Conservation (phyloP, 75 land plant species). For the Selaginella moellendorffii region DNA sequence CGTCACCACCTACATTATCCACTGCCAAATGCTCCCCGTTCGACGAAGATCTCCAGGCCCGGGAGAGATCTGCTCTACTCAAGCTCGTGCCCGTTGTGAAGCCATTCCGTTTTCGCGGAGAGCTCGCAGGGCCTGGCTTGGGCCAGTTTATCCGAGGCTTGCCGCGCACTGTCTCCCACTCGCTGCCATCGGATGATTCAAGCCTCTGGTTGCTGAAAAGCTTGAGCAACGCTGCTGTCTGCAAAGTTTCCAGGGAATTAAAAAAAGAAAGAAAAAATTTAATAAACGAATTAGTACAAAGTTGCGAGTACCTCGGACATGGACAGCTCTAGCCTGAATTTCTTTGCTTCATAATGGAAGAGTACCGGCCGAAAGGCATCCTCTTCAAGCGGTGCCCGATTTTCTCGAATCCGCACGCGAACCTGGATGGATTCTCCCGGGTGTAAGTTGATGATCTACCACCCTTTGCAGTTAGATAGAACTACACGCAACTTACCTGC, state of each 20-base stretch:
- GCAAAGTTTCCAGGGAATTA: constrained; percentile 9
- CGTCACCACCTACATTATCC: background rate
- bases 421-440: constrained; percentile 27
- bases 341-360: constrained; percentile 20
- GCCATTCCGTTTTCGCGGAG: background rate
- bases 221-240: constrained; percentile 25
- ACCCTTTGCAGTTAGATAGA: too few relatives aligned
- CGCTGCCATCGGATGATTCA: constrained; percentile 17
- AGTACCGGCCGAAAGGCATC: constrained; percentile 17
- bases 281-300: background rate
- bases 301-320: constrained; percentile 28
- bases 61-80: background rate
- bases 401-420: constrained; percentile 24
- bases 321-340: constrained; percentile 26
- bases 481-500: too few relatives aligned
- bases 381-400: constrained; percentile 25
- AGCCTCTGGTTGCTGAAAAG: constrained; percentile 13
- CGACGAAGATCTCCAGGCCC: background rate
- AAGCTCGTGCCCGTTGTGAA: too few relatives aligned
- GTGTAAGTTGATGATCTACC: too few relatives aligned
- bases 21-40: background rate
- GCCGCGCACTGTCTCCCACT: constrained; percentile 19
- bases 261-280: background rate
- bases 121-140: background rate
- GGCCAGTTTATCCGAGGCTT: constrained; percentile 11